phyloP scores from a whole-genome alignment of 768 basidiomycete species.

The Hygrocybe punicea region DNA sequence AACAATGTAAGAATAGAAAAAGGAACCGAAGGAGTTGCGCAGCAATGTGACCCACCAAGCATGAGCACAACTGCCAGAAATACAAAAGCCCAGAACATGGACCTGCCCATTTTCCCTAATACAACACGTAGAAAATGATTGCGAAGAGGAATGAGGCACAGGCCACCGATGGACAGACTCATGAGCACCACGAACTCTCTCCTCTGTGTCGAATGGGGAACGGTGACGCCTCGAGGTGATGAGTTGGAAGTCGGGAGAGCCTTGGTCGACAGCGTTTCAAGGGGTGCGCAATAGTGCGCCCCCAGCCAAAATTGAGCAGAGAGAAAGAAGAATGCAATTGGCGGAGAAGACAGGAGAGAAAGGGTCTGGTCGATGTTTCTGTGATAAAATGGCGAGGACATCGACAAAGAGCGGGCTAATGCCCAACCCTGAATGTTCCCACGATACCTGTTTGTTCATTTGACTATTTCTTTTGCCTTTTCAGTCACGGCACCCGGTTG shows the following conservation, averaged over 20 bases:
- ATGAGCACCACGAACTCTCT: slow-evolving; percentile 55
- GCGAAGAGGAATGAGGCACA: slow-evolving; percentile 59
- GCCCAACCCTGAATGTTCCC: slow-evolving; percentile 1
- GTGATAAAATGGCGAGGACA: not conserved
- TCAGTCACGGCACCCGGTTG: too few relatives aligned
- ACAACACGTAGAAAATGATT: slow-evolving; percentile 50
- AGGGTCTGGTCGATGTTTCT: slow-evolving; percentile 1
- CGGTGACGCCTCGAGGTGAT: slow-evolving; percentile 36
- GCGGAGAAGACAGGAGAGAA: slow-evolving; percentile 12
- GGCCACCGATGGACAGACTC: slow-evolving; percentile 61
- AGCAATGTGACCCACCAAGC: slow-evolving; percentile 53
- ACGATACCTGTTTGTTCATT: slow-evolving; percentile 1
- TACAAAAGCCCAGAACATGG: slow-evolving; percentile 66
- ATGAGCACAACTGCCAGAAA: slow-evolving; percentile 66
- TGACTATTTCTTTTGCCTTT: not conserved
- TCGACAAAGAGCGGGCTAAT: too few relatives aligned
- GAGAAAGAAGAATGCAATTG: slow-evolving; percentile 2
- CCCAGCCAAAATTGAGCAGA: slow-evolving; percentile 4
- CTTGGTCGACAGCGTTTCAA: slow-evolving; percentile 43
- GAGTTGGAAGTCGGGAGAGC: slow-evolving; percentile 25
- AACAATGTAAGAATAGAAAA: slow-evolving; percentile 8
- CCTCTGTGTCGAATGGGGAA: slow-evolving; percentile 34
- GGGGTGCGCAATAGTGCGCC: slow-evolving; percentile 28
- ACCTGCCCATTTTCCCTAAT: slow-evolving; percentile 60
- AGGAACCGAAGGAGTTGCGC: slow-evolving; percentile 3